phyloP scores from a whole-genome alignment of 2,329 filamentous ascomycete genomes.

The Calonectria pteridis region DNA sequence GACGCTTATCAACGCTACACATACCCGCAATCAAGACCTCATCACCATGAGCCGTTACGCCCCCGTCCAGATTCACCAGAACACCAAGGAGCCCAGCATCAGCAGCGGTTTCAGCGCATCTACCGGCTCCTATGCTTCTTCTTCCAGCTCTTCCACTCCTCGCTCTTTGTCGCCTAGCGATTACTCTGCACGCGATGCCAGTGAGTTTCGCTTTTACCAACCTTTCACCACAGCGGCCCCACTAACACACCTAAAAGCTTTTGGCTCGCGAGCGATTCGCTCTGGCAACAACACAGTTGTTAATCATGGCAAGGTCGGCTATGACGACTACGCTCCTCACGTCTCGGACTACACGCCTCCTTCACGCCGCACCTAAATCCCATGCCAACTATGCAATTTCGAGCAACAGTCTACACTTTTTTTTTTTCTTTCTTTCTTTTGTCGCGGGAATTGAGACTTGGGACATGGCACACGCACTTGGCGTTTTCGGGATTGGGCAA shows the following conservation, averaged over 20 bases:
- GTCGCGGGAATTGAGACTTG: conserved; percentile 29
- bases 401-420: background rate
- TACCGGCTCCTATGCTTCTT: conserved; percentile 44
- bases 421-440: background rate
- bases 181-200: conserved; percentile 49
- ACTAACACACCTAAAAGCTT: conserved; percentile 43
- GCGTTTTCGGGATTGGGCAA: conserved; percentile 38
- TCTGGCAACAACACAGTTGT: conserved; percentile 46
- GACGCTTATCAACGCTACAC: conserved; percentile 16
- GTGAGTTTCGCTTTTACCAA: conserved; percentile 39
- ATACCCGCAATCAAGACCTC: conserved; percentile 20
- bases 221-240: conserved; percentile 17
- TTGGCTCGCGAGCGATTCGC: conserved; percentile 39
- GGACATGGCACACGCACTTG: conserved; percentile 32
- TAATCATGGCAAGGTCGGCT: conserved; percentile 48
- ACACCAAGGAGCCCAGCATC: conserved; percentile 45
- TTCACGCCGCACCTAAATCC: background rate
- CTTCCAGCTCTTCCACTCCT: conserved; percentile 43
- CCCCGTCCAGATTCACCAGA: conserved; percentile 51
- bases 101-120: conserved; percentile 44
- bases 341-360: conserved; percentile 40
- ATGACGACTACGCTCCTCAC: conserved; percentile 48
- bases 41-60: conserved; percentile 43
- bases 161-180: conserved; percentile 45
- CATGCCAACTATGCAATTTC: background rate